Evolutionary conservation across 2,329 filamentous ascomycete species (phyloP), one percentile per base, ranked within the genome.

Genomic region (Lojkania enalia): DNA sequence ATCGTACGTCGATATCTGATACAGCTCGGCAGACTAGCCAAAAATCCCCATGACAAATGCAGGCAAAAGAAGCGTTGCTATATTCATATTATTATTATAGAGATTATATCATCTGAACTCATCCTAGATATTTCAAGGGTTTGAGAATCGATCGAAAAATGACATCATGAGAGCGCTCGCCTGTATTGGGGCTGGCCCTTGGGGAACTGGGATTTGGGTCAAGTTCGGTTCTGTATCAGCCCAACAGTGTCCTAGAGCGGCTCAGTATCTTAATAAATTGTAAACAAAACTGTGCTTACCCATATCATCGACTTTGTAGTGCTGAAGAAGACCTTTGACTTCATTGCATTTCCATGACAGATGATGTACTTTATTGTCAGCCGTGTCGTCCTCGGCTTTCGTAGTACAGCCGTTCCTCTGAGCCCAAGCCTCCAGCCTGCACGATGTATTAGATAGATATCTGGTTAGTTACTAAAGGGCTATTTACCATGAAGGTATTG

Each of bases 201-300:
- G 66, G 0, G 63, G 67, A 2, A 69, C 69, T 1, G 70, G 64
- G 13, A 72, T 52, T 52, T 75, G 73, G 5, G 72, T 73, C 42
- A 76, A 67, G 53, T 76, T 77, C 35, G 67, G 64, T 35, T 72
- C 68, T 3, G 70, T 74, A 16, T 73, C 74, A 4, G 75, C 69
- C 75, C 75, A 77, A 42, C 65, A 68, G 48, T 78, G 75, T 13
- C 72, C 64, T 70, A 20, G 13, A 12, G 9, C 11, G 35, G 16
- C 32, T 32, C 13, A 35, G 7, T 33, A 39, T 25, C 20, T 1
- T 19, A 20, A 5, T 16, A 3, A 29, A 42, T 21, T 18, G 12
- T 7, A 16, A 25, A 5, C 7, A n/a, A 12, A 16, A 33, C 5
- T n/a, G 2, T 6, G 59, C 67, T 44, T 55, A 71, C 71, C 73